These are phyloP conservation scores for Actinomortierella wolfii DNA, from an alignment of 371 early-diverging fungal genomes.

Conservation along the genomic window DNA sequence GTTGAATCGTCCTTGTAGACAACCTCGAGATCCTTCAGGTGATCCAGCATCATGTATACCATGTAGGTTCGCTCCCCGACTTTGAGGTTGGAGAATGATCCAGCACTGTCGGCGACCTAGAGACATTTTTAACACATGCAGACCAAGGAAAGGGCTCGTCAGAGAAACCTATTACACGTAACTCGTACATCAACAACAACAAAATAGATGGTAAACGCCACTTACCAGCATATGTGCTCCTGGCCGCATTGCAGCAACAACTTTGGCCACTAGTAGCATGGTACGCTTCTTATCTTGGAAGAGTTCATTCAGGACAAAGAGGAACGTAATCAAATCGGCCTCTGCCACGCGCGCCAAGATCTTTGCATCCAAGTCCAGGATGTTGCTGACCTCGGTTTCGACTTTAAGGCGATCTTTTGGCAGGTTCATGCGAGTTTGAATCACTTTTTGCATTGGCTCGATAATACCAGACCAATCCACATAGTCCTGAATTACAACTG, in stretches of 20 bases:
- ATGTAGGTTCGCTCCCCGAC: conserved; percentile 81
- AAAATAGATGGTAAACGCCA: background rate
- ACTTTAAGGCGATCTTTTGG: conserved; percentile 46
- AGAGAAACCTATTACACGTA: background rate
- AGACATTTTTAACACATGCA: background rate
- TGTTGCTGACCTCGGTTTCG: conserved; percentile 54
- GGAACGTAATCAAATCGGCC: conserved; percentile 80
- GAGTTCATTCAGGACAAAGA: conserved; percentile 92
- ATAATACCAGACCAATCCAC: conserved; percentile 69
- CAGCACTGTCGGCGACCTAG: conserved; percentile 90
- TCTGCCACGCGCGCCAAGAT: conserved; percentile 46
- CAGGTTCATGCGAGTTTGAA: conserved; percentile 52
- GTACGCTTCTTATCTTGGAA: conserved; percentile 79
- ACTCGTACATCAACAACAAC: background rate
- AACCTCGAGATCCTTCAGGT: conserved; percentile 72
- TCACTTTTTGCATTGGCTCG: conserved; percentile 49
- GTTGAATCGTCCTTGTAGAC: conserved; percentile 71
- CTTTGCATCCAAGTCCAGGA: conserved; percentile 48
- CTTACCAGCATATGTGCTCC: conserved; percentile 77
- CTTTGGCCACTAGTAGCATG: conserved; percentile 71
- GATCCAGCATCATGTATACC: conserved; percentile 88
- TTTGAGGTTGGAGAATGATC: conserved; percentile 87
- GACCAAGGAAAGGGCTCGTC: too few species aligned
- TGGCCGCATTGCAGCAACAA: conserved; percentile 67
- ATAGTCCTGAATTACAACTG: conserved; percentile 71